Evolutionary conservation across 441 rosid genomes (phyloP), one percentile per base, ranked within the genome.

Genomic region (Jatropha multifida): DNA sequence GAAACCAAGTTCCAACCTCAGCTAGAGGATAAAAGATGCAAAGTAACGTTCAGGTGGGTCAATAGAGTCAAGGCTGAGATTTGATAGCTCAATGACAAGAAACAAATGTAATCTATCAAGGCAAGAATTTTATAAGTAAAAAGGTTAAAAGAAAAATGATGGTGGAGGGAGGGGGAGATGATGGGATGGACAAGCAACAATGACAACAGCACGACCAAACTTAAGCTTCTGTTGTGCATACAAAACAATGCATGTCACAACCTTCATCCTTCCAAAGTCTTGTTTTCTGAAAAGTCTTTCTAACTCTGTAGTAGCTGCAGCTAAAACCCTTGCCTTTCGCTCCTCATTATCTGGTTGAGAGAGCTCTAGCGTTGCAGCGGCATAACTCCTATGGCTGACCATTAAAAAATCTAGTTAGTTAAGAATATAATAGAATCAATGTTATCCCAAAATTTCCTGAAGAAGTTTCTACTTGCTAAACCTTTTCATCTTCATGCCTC

Each of bases 261-360:
- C 97, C 99, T 94, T 90, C 98, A 96, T 94, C 87, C 84, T 88
- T 77, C 84, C 72, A 82, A 96, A 96, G 85, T 96, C 97, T 76
- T 91, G 90, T 81, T 94, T 96, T 61, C 77, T 85, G 86, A 96
- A 96, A 76, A 92, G 89, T 78, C 92, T 89, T 83, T 96, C 99
- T 77, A 94, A 81, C 82, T 96, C 99, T 41, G 86, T 86, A 55
- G 92, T 85, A 72, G 99, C 99, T 68, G 98, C 97, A 80, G 91
- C 94, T 75, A 92, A 86, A 79, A 91, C 92, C 71, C 87, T 81
- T 76, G 87, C 88, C 86, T 90, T 96, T 68, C 88, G 84, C 83
- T 92, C 98, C 81, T 90, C 98, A 75, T 91, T 88, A 71, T 89
- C 94, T 27, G 86, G 90, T 77, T 90, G 97, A 80, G 97, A 86